Base-by-base conservation (phyloP, 2,329 filamentous ascomycete species). In the Trichoderma sp. region DNA sequence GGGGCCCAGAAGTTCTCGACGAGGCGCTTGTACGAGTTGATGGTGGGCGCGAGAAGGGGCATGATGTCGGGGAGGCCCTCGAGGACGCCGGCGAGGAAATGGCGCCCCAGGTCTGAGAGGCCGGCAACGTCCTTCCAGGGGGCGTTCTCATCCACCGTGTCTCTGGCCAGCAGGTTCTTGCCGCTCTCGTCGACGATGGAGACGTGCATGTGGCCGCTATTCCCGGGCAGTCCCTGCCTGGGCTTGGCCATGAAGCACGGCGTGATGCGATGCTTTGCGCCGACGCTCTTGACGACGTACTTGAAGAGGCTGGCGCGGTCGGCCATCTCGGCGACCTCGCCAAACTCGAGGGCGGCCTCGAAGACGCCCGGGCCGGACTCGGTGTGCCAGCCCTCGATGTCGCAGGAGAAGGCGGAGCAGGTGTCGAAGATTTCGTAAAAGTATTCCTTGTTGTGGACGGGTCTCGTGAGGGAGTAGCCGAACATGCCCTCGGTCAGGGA, bases 1-100 rank as follows among this genome's bases (percentile, higher is more conserved):
- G 95, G 95, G 0, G 95, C 95, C 95, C 95, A 99, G 79, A 97
- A 98, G 79, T 98, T 98, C 81, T 99, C 95, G 2, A 99, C 95
- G 0, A 99, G 85, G 3, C 95, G 89, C 80, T 99, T 99, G 83
- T 99, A 99, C 67, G 92, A 96, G 83, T 99, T 99, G 74, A 99
- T 86, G 1, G 92, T 99, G 0, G 95, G 95, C 0, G 94, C 95
- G 14, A 99, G 83, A 66, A 98, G 82, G 0, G 95, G 95, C 95
- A 99, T 99, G 70, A 98, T 87, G 73, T 97, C 92, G 2, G 95
- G 92, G 4, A 99, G 84, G 15, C 94, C 95, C 26, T 92, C 89
- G 0, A 99, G 83, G 1, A 99, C 78, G 7, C 95, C 95, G 0
- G 95, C 95, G 0, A 99, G 86, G 79, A 99, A 99, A 71, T 98